Conservation (phyloP, 805 yeast species). For the Wickerhamomyces alni region DNA sequence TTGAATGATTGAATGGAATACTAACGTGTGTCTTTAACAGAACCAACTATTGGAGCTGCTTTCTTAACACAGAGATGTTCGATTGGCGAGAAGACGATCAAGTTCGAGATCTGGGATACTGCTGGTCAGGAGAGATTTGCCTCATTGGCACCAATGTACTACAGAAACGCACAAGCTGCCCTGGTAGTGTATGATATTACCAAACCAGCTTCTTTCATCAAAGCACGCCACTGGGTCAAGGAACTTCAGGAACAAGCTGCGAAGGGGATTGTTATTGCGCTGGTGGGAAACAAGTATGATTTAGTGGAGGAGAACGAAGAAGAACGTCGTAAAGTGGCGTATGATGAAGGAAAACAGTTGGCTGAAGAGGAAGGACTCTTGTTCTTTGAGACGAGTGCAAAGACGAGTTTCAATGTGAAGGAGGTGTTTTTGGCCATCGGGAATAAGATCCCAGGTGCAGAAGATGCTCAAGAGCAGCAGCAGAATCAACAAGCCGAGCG, state of each 20-base stretch:
- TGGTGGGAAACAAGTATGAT: conserved; percentile 91
- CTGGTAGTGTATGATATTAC: conserved; percentile 93
- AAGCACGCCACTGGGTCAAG: conserved; percentile 97
- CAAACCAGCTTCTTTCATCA: conserved; percentile 88
- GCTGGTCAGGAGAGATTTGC: conserved; percentile 99
- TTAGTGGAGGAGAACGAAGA: conserved; percentile 52
- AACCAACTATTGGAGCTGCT: conserved; percentile 98
- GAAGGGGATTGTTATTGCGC: conserved; percentile 86
- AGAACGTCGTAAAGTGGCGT: conserved; percentile 66
- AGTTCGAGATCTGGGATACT: conserved; percentile 92
- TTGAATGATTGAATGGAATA: too few species aligned
- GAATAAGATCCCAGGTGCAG: conserved; percentile 62
- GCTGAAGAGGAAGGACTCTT: conserved; percentile 89
- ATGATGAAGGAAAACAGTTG: conserved; percentile 78
- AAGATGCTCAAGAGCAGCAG: conserved; percentile 22
- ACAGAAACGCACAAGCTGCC: conserved; percentile 96
- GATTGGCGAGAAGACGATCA: conserved; percentile 79
- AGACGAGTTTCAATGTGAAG: conserved; percentile 81
- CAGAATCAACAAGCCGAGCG: conserved; percentile 24
- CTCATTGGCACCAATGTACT: conserved; percentile 93
- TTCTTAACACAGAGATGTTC: conserved; percentile 90
- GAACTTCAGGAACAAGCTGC: conserved; percentile 93
- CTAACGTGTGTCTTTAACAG: too few species aligned
- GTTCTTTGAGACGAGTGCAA: conserved; percentile 93
- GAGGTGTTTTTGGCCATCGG: conserved; percentile 91